Evolutionary conservation across 2,329 filamentous ascomycete genomes (phyloP), one percentile per base, ranked within the genome.

Genomic region (Cercospora brassicicola): DNA sequence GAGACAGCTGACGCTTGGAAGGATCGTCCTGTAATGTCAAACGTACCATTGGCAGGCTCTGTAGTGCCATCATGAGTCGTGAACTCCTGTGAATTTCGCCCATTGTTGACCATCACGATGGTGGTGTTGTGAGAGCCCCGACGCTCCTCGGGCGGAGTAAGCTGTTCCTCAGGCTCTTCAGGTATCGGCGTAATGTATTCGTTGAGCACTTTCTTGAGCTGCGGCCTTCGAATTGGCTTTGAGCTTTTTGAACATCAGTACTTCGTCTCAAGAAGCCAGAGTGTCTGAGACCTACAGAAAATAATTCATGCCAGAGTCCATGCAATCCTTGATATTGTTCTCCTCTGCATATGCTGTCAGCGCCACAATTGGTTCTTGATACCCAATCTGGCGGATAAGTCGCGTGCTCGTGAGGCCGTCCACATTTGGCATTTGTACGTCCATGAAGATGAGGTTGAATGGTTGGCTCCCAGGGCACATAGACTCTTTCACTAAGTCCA

Each of bases 271-370:
- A 13, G 56, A 8, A 3, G 23, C 2, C 13, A 11, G 10, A 10
- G 11, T 15, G 9, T 3, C 23, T 9, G 15, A 3, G 2, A 62
- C 65, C 62, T 45, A 85, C 51, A 97, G 83, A 78, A 97, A 97
- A 81, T 93, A 93, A 76, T 97, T 88, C 94, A 97, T 97, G 67
- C 94, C 94, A 1, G 90, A 93, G 69, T 94, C 92, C 78, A 95
- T 90, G 78, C 83, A 85, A 72, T 84, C 81, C 72, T 81, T 75
- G 66, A 78, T 76, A 74, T 97, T 97, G 79, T 89, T 93, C 78
- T 96, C 93, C 76, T 97, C 93, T 0, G 92, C 89, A 75, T 96
- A 97, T 1, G 94, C 94, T 10, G 93, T 96, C 51, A 97, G 82
- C 0, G 94, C 94, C n/a, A 97, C 93, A 69, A 97, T 97, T 0